Evolutionary conservation across 805 yeast genomes (phyloP), one percentile per base, ranked within the genome.

Genomic region (Myxozyma sirexii): DNA sequence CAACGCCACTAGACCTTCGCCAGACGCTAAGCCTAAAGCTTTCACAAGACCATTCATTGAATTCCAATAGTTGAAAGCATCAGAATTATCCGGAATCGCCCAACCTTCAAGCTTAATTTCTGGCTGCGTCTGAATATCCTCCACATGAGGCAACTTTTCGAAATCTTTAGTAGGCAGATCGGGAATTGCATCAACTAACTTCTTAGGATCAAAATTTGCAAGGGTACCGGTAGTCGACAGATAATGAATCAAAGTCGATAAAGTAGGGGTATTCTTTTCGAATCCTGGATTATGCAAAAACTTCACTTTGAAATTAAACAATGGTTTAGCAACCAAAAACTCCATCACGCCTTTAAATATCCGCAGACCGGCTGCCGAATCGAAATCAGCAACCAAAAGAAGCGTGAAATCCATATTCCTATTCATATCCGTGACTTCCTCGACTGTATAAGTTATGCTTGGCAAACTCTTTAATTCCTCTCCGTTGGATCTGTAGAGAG

Each of bases 281-380:
- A 52, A 12, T 13, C 64, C 64, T 10, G 66, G 66, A 39, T 17
- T 46, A 24, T 62, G 64, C 51, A 62, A 27, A 23, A 62, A 60
- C 23, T 52, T 44, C 12, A 52, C 24, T 21, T 43, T 44, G 31
- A 54, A n/a, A 38, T 49, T 54, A 17, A 35, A 17, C 26, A 29
- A 26, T 15, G 37, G 57, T 12, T 29, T 35, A 7, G 41, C 10
- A 10, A 31, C 17, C 24, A 63, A 21, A 24, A 49, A 57, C 15
- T 43, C 27, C 21, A 61, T 21, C 2, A 43, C 48, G 24, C 56
- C 62, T 41, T 43, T 31, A 24, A 54, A 50, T 33, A 45, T 57
- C 8, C 26, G 13, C 15, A 62, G 27, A 3, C 67, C 67, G 31
- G 38, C 48, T 2, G 43, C 29, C 5, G 67, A 57, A 38, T 63